Evolutionary conservation across 2,329 filamentous ascomycete genomes (phyloP), one percentile per base, ranked within the genome.

Genomic region (Colletotrichum salicis): DNA sequence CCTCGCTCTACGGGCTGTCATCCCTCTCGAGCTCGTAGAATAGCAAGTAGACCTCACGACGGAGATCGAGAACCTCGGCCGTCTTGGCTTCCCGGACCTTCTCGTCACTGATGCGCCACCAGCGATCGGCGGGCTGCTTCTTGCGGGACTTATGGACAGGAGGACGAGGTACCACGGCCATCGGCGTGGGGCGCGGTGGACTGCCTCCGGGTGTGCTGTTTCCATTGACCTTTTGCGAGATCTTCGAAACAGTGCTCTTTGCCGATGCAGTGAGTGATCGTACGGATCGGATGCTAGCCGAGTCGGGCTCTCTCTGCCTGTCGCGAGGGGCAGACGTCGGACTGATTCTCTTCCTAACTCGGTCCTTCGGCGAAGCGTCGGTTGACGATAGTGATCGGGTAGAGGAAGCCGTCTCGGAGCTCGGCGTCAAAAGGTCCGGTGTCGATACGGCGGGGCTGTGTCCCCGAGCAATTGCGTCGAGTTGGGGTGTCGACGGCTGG

Each of bases 61-160:
- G 95, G 95, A 98, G 97, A 8, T 91, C 90, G 70, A 99, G 82
- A 7, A 99, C 94, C 76, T 99, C 96, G 66, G 88, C 90, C 6
- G 95, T 98, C 85, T 95, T 97, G 75, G 94, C 93, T 82, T 98
- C 96, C 79, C 96, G 96, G 77, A 98, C 90, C 82, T 97, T 97
- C 75, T 99, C 96, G 80, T 99, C 96, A 75, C 95, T 98, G 75
- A 99, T 97, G 45, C 96, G 91, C 96, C 96, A 99, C 96, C 96
- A 99, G 52, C 93, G 91, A 78, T 97, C 92, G 56, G 87, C 88
- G 13, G 85, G 82, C 27, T 76, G 62, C 78, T 89, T 91, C 76
- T 89, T 91, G 74, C 85, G 89, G 45, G 86, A 80, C 65, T 84
- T 86, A 12, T 73, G 56, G 29, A 66, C 41, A 19, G 68, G 65